Evolutionary conservation across 306 rosid genomes (phyloP).

Genomic region (Trifolium subterraneum): DNA sequence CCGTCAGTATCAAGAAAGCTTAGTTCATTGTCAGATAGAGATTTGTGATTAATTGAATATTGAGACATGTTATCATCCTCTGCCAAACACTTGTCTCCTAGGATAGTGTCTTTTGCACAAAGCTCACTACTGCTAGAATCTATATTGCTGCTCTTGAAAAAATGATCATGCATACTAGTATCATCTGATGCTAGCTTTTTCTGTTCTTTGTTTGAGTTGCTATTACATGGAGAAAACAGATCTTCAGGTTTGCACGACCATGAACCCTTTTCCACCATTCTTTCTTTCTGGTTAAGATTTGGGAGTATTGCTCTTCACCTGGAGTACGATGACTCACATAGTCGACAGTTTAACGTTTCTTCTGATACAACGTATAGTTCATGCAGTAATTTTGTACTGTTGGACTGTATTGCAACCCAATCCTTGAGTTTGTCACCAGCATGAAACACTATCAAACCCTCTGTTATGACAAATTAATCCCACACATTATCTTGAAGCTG

Average conservation of each 20-base stretch:
- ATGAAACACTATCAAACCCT: slow-evolving; percentile 66
- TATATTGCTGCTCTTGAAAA: slow-evolving; percentile 54
- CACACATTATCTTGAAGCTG: slow-evolving; percentile 65
- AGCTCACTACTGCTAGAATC: slow-evolving; percentile 57
- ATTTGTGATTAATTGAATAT: slow-evolving; percentile 58
- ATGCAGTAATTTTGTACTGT: slow-evolving; percentile 44
- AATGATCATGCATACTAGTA: slow-evolving; percentile 47
- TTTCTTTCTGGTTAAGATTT: slow-evolving; percentile 41
- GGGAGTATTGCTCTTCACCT: slow-evolving; percentile 46
- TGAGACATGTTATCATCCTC: slow-evolving; percentile 56
- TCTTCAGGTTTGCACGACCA: slow-evolving; percentile 61
- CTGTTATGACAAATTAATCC: slow-evolving; percentile 60
- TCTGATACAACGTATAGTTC: slow-evolving; percentile 39
- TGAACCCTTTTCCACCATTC: slow-evolving; percentile 64
- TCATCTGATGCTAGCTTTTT: slow-evolving; percentile 48
- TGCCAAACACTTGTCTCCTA: slow-evolving; percentile 61
- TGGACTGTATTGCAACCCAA: slow-evolving; percentile 41
- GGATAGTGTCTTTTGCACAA: slow-evolving; percentile 56
- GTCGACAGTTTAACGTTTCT: slow-evolving; percentile 42
- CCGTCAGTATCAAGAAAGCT: slow-evolving; percentile 77
- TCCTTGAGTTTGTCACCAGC: slow-evolving; percentile 46
- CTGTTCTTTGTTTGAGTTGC: slow-evolving; percentile 54
- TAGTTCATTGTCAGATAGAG: slow-evolving; percentile 67
- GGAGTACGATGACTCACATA: slow-evolving; percentile 35
- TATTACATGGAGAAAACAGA: slow-evolving; percentile 56